Evolutionary conservation across 805 yeast genomes (phyloP), one percentile per base, ranked within the genome.

Genomic region (Suhomyces xylopsoci): DNA sequence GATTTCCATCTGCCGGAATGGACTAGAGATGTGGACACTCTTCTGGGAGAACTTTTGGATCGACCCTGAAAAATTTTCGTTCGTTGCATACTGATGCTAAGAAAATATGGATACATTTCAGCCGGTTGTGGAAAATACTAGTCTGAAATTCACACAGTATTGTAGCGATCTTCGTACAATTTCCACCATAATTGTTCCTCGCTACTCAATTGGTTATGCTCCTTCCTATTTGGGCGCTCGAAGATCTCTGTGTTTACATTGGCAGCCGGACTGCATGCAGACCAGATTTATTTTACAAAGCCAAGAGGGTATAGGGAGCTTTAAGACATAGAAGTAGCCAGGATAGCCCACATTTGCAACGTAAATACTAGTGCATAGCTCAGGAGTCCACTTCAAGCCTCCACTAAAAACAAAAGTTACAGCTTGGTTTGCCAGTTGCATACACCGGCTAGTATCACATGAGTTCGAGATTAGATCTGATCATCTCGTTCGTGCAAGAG

Each of bases 401-500:
- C 36, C 36, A 32, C 5, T 7, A n/a, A 1, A 32, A n/a, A n/a
- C 1, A 7, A 32, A 1, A n/a, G 36, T 7, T 10, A 12, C 6
- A 28, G 32, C 32, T 28, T 26, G 30, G 32, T 12, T 28, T 17
- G 36, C 36, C 17, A 28, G 36, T n/a, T n/a, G 36, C 36, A 32
- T 7, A 32, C 15, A n/a, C n/a, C 17, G 42, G 42, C 42, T 38
- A 19, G 42, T 19, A 17, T 38, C 24, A 10, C 17, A 42, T 42
- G 45, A 24, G 45, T 57, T 49, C 61, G 36, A 60, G 62, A 36
- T 58, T 71, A 19, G 76, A 72, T 54, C 61, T 57, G 55, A 60
- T 72, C 41, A 59, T 71, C 20, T 55, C 67, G 2, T 60, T 66
- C 48, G 77, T 65, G 43, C 71, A 73, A 46, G 57, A 61, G 36